Percentiles rank a stretch among this genome's conserved stretches.
Conservation (phyloP, 495 filamentous ascomycete genomes). For the Penicillium macrosclerotiorum region DNA sequence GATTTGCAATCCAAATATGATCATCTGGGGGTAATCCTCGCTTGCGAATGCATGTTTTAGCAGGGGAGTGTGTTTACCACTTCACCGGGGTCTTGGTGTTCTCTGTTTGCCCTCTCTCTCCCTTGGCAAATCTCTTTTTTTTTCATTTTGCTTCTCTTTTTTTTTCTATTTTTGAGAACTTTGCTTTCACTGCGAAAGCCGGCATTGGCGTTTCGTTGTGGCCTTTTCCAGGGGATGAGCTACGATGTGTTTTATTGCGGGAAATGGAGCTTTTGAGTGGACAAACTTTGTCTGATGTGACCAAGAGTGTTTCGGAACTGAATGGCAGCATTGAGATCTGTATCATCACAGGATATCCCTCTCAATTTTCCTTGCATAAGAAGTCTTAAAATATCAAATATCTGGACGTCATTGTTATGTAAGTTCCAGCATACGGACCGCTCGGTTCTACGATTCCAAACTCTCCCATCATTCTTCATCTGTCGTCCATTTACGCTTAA, state of each 20-base stretch:
- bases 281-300: too few relatives aligned
- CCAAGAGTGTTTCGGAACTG: too few relatives aligned
- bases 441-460: too few relatives aligned
- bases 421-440: conserved; percentile 8
- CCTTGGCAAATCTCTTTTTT: neutral
- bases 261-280: neutral
- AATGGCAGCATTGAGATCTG: conserved; percentile 4
- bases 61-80: conserved; percentile 17
- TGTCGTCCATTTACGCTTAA: too few relatives aligned
- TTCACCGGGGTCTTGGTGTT: conserved; percentile 9
- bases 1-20: neutral
- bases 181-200: conserved; percentile 9
- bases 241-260: neutral
- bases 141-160: conserved; percentile 13
- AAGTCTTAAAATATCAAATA: neutral
- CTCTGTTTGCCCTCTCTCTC: neutral
- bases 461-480: too few relatives aligned
- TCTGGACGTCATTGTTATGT: conserved; percentile 19
- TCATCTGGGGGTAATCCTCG: neutral
- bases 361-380: neutral
- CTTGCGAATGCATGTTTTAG: neutral
- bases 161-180: conserved; percentile 6
- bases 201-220: conserved; percentile 16
- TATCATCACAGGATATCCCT: neutral
- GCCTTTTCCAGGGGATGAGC: neutral